Conservation (phyloP, 768 basidiomycete species). For the Podaxis pistillaris region DNA sequence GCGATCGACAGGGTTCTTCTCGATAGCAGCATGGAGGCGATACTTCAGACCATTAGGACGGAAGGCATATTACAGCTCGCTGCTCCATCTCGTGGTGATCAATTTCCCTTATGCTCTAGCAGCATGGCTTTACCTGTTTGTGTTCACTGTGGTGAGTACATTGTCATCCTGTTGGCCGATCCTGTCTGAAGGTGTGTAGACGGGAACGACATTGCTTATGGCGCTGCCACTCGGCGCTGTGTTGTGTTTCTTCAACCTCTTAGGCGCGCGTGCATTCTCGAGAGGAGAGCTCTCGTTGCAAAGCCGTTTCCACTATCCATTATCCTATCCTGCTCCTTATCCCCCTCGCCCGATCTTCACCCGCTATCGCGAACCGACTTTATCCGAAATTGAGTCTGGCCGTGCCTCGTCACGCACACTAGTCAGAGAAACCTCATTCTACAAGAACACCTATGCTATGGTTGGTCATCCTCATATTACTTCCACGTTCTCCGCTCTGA, state of each 20-base stretch:
- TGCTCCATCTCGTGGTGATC: slow-evolving; percentile 68
- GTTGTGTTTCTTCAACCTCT: slow-evolving; percentile 72
- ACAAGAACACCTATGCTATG: slow-evolving; percentile 81
- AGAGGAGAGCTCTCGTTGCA: slow-evolving; percentile 75
- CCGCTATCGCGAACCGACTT: slow-evolving; percentile 50
- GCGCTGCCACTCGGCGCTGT: slow-evolving; percentile 76
- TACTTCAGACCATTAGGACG: slow-evolving; percentile 66
- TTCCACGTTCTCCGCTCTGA: neutral
- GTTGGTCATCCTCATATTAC: slow-evolving; percentile 35
- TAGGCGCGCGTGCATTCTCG: slow-evolving; percentile 71
- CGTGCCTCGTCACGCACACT: slow-evolving; percentile 19
- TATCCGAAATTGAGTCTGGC: slow-evolving; percentile 51
- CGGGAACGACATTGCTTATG: slow-evolving; percentile 78
- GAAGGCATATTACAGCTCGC: slow-evolving; percentile 58
- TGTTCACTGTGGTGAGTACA: slow-evolving; percentile 73
- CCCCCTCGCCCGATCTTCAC: slow-evolving; percentile 76
- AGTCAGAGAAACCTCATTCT: slow-evolving; percentile 69
- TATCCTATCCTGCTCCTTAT: slow-evolving; percentile 60
- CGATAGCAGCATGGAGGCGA: slow-evolving; percentile 38
- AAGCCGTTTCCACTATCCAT: slow-evolving; percentile 64
- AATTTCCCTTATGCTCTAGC: slow-evolving; percentile 78
- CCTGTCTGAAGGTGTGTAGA: slow-evolving; percentile 34
- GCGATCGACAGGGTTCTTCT: slow-evolving; percentile 26
- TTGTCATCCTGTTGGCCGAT: neutral
- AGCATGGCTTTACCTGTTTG: slow-evolving; percentile 80